Conservation (phyloP, 2,329 filamentous ascomycete genomes). For the Colletotrichum agaves region DNA sequence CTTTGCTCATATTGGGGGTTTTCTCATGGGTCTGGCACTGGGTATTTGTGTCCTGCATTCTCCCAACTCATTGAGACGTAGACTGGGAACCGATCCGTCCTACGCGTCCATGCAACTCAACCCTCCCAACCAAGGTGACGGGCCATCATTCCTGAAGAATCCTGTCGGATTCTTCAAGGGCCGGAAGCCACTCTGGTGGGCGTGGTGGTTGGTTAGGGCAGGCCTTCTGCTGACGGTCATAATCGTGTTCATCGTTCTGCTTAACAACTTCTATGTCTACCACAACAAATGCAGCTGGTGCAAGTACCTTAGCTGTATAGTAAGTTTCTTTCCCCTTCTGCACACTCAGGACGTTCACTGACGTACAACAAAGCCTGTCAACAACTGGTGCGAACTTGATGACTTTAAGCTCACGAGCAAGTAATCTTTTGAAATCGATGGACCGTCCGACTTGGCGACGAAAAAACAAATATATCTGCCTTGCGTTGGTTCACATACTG, state of each 20-base stretch:
- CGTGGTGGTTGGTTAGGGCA: slow-evolving; percentile 90
- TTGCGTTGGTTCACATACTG: slow-evolving; percentile 12
- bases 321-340: slow-evolving; percentile 61
- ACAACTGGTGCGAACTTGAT: slow-evolving; percentile 72
- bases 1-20: slow-evolving; percentile 96
- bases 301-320: slow-evolving; percentile 92
- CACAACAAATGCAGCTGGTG: slow-evolving; percentile 87
- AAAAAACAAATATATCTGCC: neutral
- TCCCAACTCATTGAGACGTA: slow-evolving; percentile 80
- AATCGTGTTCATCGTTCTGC: slow-evolving; percentile 84
- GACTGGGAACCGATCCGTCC: slow-evolving; percentile 75
- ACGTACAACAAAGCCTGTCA: slow-evolving; percentile 63
- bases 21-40: slow-evolving; percentile 88
- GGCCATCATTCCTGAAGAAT: slow-evolving; percentile 67
- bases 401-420: slow-evolving; percentile 38
- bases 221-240: slow-evolving; percentile 83
- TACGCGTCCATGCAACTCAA: slow-evolving; percentile 75
- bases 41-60: slow-evolving; percentile 91
- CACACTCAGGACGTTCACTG: slow-evolving; percentile 36
- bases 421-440: neutral
- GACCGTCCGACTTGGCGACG: neutral
- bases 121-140: slow-evolving; percentile 55
- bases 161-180: slow-evolving; percentile 88
- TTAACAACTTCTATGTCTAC: slow-evolving; percentile 91
- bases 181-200: slow-evolving; percentile 95